These are phyloP conservation scores for Globisporangium carolinianum DNA, from an alignment of 352 stramenopile species.

Conservation along the genomic window DNA sequence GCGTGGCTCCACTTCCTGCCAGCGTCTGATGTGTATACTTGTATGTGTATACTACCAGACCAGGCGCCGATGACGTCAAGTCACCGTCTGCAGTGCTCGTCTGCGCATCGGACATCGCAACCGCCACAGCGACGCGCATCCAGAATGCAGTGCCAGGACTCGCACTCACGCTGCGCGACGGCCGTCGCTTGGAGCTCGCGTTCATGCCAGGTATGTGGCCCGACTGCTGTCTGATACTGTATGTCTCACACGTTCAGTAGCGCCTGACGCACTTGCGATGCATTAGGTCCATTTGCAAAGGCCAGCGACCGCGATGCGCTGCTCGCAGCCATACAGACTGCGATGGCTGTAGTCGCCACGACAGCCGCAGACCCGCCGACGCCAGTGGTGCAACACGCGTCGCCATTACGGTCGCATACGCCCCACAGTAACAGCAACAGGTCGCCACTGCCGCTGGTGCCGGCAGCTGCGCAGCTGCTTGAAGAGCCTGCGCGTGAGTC, in stretches of 20 bases:
- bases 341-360: background rate
- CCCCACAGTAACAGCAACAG: too few species aligned
- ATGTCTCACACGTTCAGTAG: too few species aligned
- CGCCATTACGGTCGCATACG: too few species aligned
- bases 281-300: constrained; percentile 22
- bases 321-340: constrained; percentile 17
- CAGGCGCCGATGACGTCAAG: background rate
- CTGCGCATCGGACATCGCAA: constrained; percentile 15
- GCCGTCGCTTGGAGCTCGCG: constrained; percentile 36
- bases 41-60: too few species aligned
- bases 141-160: constrained; percentile 42
- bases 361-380: background rate
- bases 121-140: constrained; percentile 20
- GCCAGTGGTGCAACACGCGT: too few species aligned
- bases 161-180: constrained; percentile 24
- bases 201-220: constrained; percentile 50
- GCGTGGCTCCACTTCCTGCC: too few species aligned
- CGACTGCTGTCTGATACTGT: too few species aligned
- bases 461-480: too few species aligned
- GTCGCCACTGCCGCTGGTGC: too few species aligned
- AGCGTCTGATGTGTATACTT: too few species aligned
- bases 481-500: too few species aligned
- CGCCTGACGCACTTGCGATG: background rate
- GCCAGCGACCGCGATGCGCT: constrained; percentile 39
- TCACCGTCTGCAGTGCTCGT: constrained; percentile 12